Base-by-base conservation (phyloP, 2,329 filamentous ascomycete genomes). In the Colletotrichum spinosum region DNA sequence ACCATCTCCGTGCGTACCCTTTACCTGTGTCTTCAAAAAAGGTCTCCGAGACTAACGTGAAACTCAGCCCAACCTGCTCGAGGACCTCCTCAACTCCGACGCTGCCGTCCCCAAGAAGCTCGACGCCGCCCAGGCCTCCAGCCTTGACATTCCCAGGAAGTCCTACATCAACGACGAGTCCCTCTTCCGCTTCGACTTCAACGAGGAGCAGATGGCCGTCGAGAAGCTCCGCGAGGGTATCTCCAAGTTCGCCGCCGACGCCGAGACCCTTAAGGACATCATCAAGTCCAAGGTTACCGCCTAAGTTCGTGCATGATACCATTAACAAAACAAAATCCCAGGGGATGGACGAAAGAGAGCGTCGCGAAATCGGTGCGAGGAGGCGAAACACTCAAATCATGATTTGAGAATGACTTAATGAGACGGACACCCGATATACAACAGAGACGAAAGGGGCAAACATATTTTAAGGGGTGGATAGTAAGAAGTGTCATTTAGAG, bases 221-320 rank as follows among this genome's bases (percentile, higher is more conserved):
- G 94, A 98, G 91, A 99, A 99, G 92, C 90, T 99, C 74, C 92
- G 94, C 69, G 96, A 99, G 85, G 96, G 96, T 83, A 99, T 99
- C 87, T 97, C 93, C 87, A 97, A 97, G 86, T 99, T 99, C 77
- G 95, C 96, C 65, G 96, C 96, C 73, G 96, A 99, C 77, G 94
- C 96, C 72, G 84, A 94, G 71, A 97, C 93, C 67, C 90, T 99
- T 74, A 98, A 98, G 92, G 87, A 88, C 70, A 94, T 97, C 76
- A 87, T 99, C 77, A 91, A 91, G 87, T 81, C 89, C 83, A 98
- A 97, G 92, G 86, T 98, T 74, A 59, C 70, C 60, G 78, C 80
- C 68, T 83, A 83, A 78, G 70, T 60, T 34, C 35, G 7, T 12
- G n/a, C 34, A 8, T 35, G 5, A 37, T 9, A 25, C 10, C 15